Conservation (phyloP, 148 eudicot genomes). For the Fagopyrum esculentum region DNA sequence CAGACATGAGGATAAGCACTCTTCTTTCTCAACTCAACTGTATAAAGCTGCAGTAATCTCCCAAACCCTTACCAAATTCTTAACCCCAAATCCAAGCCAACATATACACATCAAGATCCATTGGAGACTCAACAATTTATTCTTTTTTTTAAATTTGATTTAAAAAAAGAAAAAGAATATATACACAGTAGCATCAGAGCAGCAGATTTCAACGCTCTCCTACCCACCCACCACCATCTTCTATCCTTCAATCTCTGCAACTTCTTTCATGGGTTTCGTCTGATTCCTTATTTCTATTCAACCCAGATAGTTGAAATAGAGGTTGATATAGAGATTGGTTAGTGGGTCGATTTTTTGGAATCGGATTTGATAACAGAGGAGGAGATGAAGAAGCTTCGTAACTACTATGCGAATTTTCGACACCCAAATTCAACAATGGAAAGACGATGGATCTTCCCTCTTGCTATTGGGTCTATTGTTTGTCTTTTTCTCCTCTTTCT, state of each 20-base stretch:
- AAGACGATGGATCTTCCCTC: conserved; percentile 60
- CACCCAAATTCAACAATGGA: conserved; percentile 30
- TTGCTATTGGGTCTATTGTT: conserved; percentile 45
- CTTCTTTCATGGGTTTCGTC: background rate
- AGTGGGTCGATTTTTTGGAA: background rate
- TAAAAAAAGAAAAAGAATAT: no score
- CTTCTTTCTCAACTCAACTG: background rate
- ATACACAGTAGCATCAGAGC: background rate
- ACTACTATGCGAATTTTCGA: conserved; percentile 38
- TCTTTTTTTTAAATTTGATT: background rate
- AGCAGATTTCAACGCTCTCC: background rate
- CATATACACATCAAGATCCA: background rate
- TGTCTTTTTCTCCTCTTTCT: conserved; percentile 52
- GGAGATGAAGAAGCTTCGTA: conserved; percentile 56
- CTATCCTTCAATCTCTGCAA: background rate
- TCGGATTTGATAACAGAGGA: background rate
- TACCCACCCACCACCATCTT: conserved; percentile 1
- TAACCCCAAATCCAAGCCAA: conserved; percentile 5
- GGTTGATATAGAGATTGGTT: background rate
- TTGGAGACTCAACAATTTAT: background rate
- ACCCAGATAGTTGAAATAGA: background rate
- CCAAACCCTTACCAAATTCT: conserved; percentile 2
- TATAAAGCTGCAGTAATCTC: background rate
- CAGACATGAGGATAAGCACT: background rate
- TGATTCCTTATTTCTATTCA: background rate